A percentile compares a stretch with the other conserved stretches of the same genome.
phyloP scores from a whole-genome alignment of 1,284 basidiomycete species.

The Pterula multifida region DNA sequence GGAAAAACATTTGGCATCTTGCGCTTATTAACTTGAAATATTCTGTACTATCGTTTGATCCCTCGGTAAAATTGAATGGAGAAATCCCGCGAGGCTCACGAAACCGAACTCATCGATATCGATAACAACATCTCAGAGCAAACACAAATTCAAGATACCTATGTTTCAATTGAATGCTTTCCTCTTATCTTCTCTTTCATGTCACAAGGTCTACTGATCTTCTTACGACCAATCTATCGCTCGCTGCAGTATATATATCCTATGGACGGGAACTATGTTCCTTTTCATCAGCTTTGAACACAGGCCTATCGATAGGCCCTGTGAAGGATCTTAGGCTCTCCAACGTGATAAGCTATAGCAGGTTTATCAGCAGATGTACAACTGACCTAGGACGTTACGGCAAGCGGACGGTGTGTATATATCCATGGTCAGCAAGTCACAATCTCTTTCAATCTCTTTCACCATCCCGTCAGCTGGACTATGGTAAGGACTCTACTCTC shows the following conservation, averaged over 20 bases:
- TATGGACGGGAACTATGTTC: neutral
- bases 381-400: neutral
- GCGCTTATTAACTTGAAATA: neutral
- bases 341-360: neutral
- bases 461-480: neutral
- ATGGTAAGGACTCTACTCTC: neutral
- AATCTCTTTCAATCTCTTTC: neutral
- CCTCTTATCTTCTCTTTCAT: neutral
- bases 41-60: neutral
- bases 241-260: neutral
- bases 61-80: neutral
- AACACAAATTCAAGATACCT: neutral
- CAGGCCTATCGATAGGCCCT: neutral
- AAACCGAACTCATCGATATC: neutral
- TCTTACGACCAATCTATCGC: neutral
- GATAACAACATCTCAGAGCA: neutral
- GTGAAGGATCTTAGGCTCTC: neutral
- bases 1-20: neutral
- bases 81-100: neutral
- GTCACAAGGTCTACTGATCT: neutral
- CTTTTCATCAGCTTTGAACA: neutral
- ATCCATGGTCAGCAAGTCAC: neutral
- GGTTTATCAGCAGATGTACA: neutral
- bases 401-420: neutral
- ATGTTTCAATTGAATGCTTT: neutral